Base-by-base conservation (phyloP, 306 rosid genomes). In the Cercis canadensis region DNA sequence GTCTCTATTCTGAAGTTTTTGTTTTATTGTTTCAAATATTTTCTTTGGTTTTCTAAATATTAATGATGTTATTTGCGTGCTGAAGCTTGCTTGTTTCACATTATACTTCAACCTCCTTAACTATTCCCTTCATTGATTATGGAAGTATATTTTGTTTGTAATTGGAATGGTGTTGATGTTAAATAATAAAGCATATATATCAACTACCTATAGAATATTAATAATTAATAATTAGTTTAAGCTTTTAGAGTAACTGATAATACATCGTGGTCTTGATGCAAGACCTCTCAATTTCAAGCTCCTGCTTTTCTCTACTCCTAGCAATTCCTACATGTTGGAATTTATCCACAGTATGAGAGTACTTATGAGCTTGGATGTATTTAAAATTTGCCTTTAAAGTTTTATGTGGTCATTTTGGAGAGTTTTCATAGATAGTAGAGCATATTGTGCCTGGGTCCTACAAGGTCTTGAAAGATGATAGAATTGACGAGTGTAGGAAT, bases 371-470 rank as follows among this genome's bases (percentile, higher is more conserved):
- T 17, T 17, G 9, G 29, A 24, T 24, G 29, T 24, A 24, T 24
- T 24, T 54, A 24, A 49, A 15, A 7, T 49, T 49, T 17, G 12
- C 18, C 1, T 8, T 74, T 33, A 56, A 56, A 65, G 46, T 34
- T 19, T 65, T 65, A 18, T 59, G 39, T 71, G 57, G 40, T 34
- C 51, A 33, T 57, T 65, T 71, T 66, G 51, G 32, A n/a, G 19
- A 16, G 3, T 15, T 65, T 65, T 40, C 44, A 12, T 17, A 29
- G n/a, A 59, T 12, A 63, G 44, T 39, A 16, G 43, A 50, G 47
- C 60, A 80, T 45, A 70, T 67, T 80, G 39, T 56, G 50, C 29
- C 18, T 32, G 62, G 60, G 34, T 47, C 15, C 11, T 69, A 18
- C 46, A 31, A 55, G 33, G 71, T 63, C 67, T 52, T 82, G 53